Evolutionary conservation across 208 protist species (phyloP), one percentile per base, ranked within the genome.

Genomic region (Leishmania major): DNA sequence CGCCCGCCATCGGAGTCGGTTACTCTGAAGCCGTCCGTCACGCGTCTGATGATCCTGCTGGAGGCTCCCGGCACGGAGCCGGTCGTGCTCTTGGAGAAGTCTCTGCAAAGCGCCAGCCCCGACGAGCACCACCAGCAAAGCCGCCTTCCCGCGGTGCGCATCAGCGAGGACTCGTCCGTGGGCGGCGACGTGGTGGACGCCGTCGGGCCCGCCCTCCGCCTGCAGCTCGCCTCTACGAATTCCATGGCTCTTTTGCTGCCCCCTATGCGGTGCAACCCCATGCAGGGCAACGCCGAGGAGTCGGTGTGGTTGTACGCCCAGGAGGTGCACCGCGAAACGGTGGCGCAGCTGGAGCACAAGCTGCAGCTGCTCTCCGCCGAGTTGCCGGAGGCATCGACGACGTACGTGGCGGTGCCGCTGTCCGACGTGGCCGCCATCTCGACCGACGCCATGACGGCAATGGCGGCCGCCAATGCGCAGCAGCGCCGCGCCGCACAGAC

Each of bases 251-350:
- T 88, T 75, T 77, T 95, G n/a, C 69, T 93, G 49, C 84, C 84
- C 35, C 83, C 93, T 1, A 64, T 94, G 45, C 85, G 75, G 51
- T 92, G 82, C 81, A 89, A 91, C 81, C 85, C 92, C 17, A 59
- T 93, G 74, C 66, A 85, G 74, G 89, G 84, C 78, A 90, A 91
- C 82, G 88, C 89, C 17, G 84, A 88, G 76, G 91, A 97, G 84
- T 85, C 89, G 13, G 91, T 95, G 49, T 77, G 92, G 73, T 78
- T 96, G 77, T 97, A 96, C 85, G 81, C 87, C 19, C 94, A 97
- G 78, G 57, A 90, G 64, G 88, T 94, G 72, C 88, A 96, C 80
- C 84, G 73, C 5, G 93, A 96, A 53, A 84, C 87, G n/a, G 71
- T 94, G 28, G 86, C 87, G 49, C 88, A 84, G 59, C 76, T 96